Conservation (phyloP, 2,329 filamentous ascomycete genomes). For the Hypoxylon sp. region DNA sequence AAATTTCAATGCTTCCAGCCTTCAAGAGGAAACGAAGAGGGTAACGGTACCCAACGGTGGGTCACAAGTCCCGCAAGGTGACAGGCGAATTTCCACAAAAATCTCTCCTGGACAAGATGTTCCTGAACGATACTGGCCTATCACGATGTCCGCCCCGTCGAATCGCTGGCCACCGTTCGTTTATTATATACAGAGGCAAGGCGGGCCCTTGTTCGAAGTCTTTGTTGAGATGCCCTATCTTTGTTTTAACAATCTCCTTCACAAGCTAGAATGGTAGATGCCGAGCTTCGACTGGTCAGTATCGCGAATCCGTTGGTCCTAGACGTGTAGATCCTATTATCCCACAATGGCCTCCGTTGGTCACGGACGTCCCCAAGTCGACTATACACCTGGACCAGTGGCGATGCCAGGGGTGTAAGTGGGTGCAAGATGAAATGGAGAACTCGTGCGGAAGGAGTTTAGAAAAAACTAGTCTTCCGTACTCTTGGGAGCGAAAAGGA, state of each 20-base stretch:
- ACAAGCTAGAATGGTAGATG: conserved; percentile 11
- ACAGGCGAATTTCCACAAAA: conserved; percentile 33
- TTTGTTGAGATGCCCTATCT: conserved; percentile 11
- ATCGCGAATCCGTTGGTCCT: conserved; percentile 28
- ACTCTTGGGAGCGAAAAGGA: conserved; percentile 33
- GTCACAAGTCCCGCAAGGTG: conserved; percentile 31
- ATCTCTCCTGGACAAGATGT: conserved; percentile 25
- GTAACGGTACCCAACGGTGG: conserved; percentile 42
- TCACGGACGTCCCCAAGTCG: conserved; percentile 22
- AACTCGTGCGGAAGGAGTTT: conserved; percentile 15
- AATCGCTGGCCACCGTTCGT: conserved; percentile 30
- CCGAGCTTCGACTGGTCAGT: conserved; percentile 19
- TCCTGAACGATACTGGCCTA: conserved; percentile 30
- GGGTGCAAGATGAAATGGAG: conserved; percentile 20
- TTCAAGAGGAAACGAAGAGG: conserved; percentile 19
- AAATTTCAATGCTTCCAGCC: conserved; percentile 19
- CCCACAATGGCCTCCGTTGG: conserved; percentile 32
- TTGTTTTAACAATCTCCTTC: conserved; percentile 9
- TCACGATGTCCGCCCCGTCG: conserved; percentile 33
- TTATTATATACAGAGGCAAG: conserved; percentile 24
- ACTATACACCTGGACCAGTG: conserved; percentile 28
- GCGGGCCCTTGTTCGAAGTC: conserved; percentile 15
- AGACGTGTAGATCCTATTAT: conserved; percentile 36
- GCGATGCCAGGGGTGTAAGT: conserved; percentile 30
- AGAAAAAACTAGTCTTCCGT: conserved; percentile 15